Percentiles rank a stretch among this genome's conserved stretches.
Conservation (phyloP, 2,329 filamentous ascomycete genomes). For the Triangularia setosa region DNA sequence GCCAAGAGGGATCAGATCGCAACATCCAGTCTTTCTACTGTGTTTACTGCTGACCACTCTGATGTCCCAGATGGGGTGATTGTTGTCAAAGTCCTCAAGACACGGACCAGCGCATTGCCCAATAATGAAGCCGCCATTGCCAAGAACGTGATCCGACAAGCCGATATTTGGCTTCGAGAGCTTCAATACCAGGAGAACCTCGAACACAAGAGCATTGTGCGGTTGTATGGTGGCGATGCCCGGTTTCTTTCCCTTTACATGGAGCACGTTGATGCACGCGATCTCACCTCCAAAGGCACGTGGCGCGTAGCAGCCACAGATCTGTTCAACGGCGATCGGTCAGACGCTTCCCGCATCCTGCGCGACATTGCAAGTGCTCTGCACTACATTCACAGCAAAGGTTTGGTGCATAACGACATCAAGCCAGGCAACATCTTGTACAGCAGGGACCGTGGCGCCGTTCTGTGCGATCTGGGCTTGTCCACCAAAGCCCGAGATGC, state of each 20-base stretch:
- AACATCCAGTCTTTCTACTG: conserved; percentile 50
- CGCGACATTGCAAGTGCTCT: conserved; percentile 52
- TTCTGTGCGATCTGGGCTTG: conserved; percentile 58
- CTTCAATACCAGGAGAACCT: conserved; percentile 53
- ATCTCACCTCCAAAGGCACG: conserved; percentile 45
- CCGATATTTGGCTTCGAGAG: conserved; percentile 58
- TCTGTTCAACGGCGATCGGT: conserved; percentile 46
- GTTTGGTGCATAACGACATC: conserved; percentile 58
- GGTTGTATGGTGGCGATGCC: conserved; percentile 56
- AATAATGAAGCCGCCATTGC: conserved; percentile 48
- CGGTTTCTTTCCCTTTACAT: conserved; percentile 58
- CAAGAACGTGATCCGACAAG: conserved; percentile 54
- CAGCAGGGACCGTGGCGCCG: conserved; percentile 53
- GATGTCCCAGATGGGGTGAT: conserved; percentile 50
- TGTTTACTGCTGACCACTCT: conserved; percentile 54
- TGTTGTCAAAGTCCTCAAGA: conserved; percentile 60
- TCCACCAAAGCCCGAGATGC: conserved; percentile 46
- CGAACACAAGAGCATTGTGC: conserved; percentile 55
- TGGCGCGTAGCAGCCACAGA: conserved; percentile 49
- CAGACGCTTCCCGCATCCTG: conserved; percentile 50
- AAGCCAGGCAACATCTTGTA: conserved; percentile 61
- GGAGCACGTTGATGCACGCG: conserved; percentile 56
- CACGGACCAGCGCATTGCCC: conserved; percentile 36
- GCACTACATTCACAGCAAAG: conserved; percentile 52
- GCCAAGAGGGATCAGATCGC: conserved; percentile 56